Conservation (phyloP, 2,329 filamentous ascomycete genomes). For the Calonectria hawksworthii region DNA sequence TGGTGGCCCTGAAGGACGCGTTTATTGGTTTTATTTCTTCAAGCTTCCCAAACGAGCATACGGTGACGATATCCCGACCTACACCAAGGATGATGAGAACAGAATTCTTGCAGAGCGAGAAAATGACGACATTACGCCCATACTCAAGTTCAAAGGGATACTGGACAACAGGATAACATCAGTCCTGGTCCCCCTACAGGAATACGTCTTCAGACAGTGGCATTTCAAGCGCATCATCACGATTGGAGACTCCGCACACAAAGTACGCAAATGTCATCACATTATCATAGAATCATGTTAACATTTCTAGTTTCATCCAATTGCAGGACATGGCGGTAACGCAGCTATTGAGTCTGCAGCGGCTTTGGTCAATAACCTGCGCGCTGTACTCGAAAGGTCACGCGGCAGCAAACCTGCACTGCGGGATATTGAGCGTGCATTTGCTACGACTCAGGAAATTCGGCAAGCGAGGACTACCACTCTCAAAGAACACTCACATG, state of each 20-base stretch:
- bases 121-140: constrained; percentile 13
- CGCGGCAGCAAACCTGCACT: not conserved
- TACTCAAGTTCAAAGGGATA: constrained; percentile 46
- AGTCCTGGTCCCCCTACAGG: constrained; percentile 51
- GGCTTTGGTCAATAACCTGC: constrained; percentile 9
- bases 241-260: constrained; percentile 58
- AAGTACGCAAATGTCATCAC: constrained; percentile 35
- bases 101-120: not conserved
- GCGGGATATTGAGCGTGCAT: constrained; percentile 3
- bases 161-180: constrained; percentile 45
- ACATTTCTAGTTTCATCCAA: constrained; percentile 10
- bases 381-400: not conserved
- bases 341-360: constrained; percentile 21
- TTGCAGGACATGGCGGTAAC: constrained; percentile 25
- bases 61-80: constrained; percentile 8
- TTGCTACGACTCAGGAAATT: constrained; percentile 17
- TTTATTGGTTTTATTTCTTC: constrained; percentile 19
- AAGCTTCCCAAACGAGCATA: not conserved
- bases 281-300: not conserved
- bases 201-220: constrained; percentile 56
- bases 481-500: constrained; percentile 18
- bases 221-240: constrained; percentile 55
- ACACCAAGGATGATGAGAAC: constrained; percentile 3
- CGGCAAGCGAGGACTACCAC: constrained; percentile 12
- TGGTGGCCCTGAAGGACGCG: not conserved